Base-by-base conservation (phyloP, 176 grass and related monocot species). In the Calamus simplicifolius region DNA sequence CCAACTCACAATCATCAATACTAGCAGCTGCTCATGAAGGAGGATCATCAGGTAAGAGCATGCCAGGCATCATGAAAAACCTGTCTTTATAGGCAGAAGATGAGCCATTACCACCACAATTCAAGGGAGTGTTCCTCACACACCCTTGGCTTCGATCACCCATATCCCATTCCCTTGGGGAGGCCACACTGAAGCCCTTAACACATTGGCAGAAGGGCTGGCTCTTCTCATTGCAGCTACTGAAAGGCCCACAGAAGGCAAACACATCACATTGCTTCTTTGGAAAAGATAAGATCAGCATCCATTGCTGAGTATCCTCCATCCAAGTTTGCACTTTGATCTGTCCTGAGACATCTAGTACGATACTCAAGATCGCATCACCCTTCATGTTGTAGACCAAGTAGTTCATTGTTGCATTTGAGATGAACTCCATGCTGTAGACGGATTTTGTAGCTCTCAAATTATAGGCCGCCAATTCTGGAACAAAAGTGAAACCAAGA, bases 201-300 rank as follows among this genome's bases (percentile, higher is more conserved):
- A 86, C 3, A 49, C 90, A 95, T 19, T 13, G 83, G 69, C 85
- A 95, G 66, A 26, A 86, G 0, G 82, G 85, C 6, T 78, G 3
- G 4, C 4, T 25, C 18, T 60, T 59, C 48, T 50, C 29, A 51
- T 62, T 86, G 70, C 90, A 95, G 62, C 69, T 84, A 3, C 90
- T 82, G 49, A 81, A 95, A 5, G 77, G 53, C 4, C 90, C 90
- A 15, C 90, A 95, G 13, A 86, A 31, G 0, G 49, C 66, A 18
- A 86, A 89, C 48, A 89, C 90, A 27, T 80, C 77, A 30, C 90
- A 95, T 57, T 77, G 76, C 10, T 54, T 50, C 19, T 5, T 53
- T 18, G 90, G 90, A 30, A 79, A 76, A 6, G 73, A 14, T 76
- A 68, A 69, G 48, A 73, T 28, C 16, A 76, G 7, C 5, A 15